Evolutionary conservation across 2,329 filamentous ascomycete species (phyloP), one percentile per base, ranked within the genome.

Genomic region (Diaporthe caulivora): DNA sequence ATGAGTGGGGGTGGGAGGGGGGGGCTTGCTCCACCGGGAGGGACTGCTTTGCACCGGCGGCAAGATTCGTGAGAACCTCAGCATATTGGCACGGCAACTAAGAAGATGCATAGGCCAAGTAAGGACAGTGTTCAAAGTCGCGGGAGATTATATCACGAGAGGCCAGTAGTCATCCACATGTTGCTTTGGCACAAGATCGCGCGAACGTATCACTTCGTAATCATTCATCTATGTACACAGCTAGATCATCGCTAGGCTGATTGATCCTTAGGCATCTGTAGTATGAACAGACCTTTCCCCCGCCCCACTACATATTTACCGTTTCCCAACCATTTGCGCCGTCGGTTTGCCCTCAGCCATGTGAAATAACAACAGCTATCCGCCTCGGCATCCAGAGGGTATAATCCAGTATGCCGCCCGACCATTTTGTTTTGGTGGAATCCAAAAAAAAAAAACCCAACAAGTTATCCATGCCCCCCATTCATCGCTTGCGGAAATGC

Each of bases 401-500:
- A 40, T 40, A 40, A 34, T 26, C 62, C 62, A 29, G 15, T 51
- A 40, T 64, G 62, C 62, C 47, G 21, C 21, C 44, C 47, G 8
- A 26, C 62, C 44, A 24, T 67, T 67, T 67, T 67, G 62, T 53
- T 67, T 53, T 53, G 62, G 62, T 67, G 47, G 9, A 13, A 53
- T 62, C 58, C 57, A 26, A 44, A 55, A 15, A 47, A 40, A 26
- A 37, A 40, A 67, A 51, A 34, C 29, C 47, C 26, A 29, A n/a
- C 49, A 37, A 57, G 40, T 64, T 70, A 57, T 57, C 67, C 40
- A n/a, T 21, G n/a, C 55, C 15, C 55, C 44, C 51, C 37, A 42
- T 54, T 53, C 31, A 57, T 68, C 70, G 64, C 70, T 65, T 72
- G 44, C 42, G 49, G 21, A 69, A 70, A 57, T 70, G 40, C 68